Conservation (phyloP, 1,284 basidiomycete species). For the Ustilago loliicola region DNA sequence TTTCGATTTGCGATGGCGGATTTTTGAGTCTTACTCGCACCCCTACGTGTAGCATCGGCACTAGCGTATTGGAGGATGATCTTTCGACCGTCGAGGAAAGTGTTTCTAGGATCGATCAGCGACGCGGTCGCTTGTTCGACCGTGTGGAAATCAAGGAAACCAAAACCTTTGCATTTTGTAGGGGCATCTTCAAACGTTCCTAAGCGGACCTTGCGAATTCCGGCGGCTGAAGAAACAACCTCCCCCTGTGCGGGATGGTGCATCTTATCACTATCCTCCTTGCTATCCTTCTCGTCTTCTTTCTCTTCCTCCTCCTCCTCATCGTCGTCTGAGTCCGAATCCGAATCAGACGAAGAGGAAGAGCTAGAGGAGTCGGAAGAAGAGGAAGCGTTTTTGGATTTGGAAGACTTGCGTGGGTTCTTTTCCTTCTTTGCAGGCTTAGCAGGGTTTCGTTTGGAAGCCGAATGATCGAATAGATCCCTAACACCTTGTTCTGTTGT, state of each 20-base stretch:
- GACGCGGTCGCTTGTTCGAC: constrained; percentile 83
- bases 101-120: constrained; percentile 86
- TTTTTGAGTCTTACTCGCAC: constrained; percentile 46
- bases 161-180: constrained; percentile 91
- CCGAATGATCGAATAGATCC: constrained; percentile 76
- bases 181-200: constrained; percentile 90
- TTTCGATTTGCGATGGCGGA: not conserved
- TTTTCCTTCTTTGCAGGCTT: constrained; percentile 24
- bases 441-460: constrained; percentile 41
- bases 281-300: constrained; percentile 68
- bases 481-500: constrained; percentile 80
- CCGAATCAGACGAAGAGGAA: constrained; percentile 52
- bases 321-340: constrained; percentile 33
- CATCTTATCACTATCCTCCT: constrained; percentile 3
- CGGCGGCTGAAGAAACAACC: constrained; percentile 70
- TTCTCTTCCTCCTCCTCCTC: constrained; percentile 55
- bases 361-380: constrained; percentile 16
- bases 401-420: constrained; percentile 5
- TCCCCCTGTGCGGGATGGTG: constrained; percentile 1
- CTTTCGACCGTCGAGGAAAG: constrained; percentile 83
- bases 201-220: constrained; percentile 89
- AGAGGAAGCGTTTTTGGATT: constrained; percentile 8
- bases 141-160: constrained; percentile 90
- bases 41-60: constrained; percentile 79
- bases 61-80: constrained; percentile 90